Evolutionary conservation across 768 basidiomycete genomes (phyloP), one percentile per base, ranked within the genome.

Genomic region (Suillus subalutaceus): DNA sequence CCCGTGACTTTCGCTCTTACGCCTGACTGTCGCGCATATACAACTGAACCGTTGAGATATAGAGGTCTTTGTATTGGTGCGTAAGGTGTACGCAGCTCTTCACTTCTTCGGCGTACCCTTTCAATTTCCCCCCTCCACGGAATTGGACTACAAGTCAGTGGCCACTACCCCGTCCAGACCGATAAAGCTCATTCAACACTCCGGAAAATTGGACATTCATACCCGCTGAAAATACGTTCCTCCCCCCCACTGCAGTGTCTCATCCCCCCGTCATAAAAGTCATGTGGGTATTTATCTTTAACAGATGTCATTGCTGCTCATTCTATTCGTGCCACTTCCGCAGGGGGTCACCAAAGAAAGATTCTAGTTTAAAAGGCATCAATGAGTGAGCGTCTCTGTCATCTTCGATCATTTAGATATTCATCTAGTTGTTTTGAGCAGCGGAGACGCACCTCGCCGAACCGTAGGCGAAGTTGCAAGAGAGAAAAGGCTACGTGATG

Each of bases 401-500:
- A 16, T 37, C 58, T 30, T 26, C 10, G 58, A 41, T 60, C 26
- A 41, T 26, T 40, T 5, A 43, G 18, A 6, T 60, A 35, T 68
- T 74, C 15, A 74, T 66, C 50, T 56, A 56, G 26, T 15, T 48
- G 13, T 12, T 20, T 23, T 38, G 66, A 60, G 15, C 64, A 79
- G 78, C 48, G 72, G 64, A 18, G 72, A 78, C 40, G 63, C 65
- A 50, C 78, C 75, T 57, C 77, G 60, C 72, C 77, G 70, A 79
- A 76, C 78, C 43, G 68, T 78, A 64, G 85, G 81, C 16, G 84
- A 85, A 73, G 80, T 77, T 61, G 77, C 79, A 15, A 80, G 87
- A 64, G 85, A 88, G 77, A 81, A 81, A 74, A 79, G 77, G 64
- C 76, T 89, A 65, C 78, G 83, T 62, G 81, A 79, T 50, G 88